Conservation (phyloP, 1,284 basidiomycete genomes). For the Ustilago esculenta region DNA sequence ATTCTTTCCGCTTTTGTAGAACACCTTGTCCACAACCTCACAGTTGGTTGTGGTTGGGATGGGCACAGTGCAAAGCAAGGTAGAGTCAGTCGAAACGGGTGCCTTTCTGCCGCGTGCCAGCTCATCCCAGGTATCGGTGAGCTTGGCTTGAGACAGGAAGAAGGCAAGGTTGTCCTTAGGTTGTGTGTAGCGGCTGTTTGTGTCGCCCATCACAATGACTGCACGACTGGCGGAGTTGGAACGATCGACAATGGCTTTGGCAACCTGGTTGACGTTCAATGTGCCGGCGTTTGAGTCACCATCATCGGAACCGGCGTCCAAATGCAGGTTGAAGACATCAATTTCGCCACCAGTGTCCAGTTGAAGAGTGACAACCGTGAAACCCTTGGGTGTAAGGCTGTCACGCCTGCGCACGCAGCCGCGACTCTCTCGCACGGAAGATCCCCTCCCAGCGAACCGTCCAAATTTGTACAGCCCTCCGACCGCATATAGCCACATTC, state of each 20-base stretch:
- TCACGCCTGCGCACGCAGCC: no score
- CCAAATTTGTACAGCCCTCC: no score
- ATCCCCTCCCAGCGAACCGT: no score
- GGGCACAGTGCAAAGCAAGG: conserved; percentile 14
- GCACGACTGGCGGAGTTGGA: conserved; percentile 12
- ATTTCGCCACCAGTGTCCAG: conserved; percentile 11
- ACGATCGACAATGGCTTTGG: conserved; percentile 14
- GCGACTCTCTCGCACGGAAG: no score
- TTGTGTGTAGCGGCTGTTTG: conserved; percentile 23
- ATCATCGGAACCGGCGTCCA: conserved; percentile 16
- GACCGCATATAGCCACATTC: no score
- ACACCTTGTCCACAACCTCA: conserved; percentile 24
- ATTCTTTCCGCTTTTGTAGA: conserved; percentile 15
- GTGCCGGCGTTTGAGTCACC: conserved; percentile 18
- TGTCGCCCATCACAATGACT: conserved; percentile 32
- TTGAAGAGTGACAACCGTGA: conserved; percentile 17
- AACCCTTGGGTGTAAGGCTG: conserved; percentile 26
- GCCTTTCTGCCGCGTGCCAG: conserved; percentile 8
- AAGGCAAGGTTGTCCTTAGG: conserved; percentile 10
- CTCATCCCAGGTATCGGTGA: conserved; percentile 20
- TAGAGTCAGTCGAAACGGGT: conserved; percentile 14
- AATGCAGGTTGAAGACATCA: conserved; percentile 26
- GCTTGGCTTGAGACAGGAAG: conserved; percentile 14
- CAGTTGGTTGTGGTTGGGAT: conserved; percentile 15
- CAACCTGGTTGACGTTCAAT: conserved; percentile 21